Evolutionary conservation across 108 stramenopile species (phyloP), one percentile per base, ranked within the genome.

Genomic region (Chaetoceros muelleri): DNA sequence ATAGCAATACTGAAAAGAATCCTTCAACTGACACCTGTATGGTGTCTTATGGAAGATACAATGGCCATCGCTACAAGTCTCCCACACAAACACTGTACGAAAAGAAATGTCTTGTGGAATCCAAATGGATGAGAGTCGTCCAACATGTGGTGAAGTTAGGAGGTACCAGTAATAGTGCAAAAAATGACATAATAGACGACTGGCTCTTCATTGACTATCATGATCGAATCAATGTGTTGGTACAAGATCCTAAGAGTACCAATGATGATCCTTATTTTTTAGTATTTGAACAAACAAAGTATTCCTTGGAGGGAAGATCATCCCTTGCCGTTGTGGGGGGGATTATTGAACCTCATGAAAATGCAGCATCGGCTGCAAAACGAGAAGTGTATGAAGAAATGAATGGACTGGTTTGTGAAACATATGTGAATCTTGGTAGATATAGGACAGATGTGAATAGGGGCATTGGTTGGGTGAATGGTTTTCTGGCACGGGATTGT

Each of bases 191-290:
- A 1, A 81, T 86, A 29, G 70, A 82, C 50, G 89, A 91, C 64
- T 91, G 89, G 89, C 54, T 91, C 23, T 91, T 74, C 70, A 81
- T 91, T 44, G 89, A 91, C 52, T 91, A 91, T 66, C 81, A 91
- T 58, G 89, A 91, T 78, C 67, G 85, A 34, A 81, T 91, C 56
- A 87, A 86, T 60, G 85, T 91, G 3, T 66, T 91, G 0, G 89
- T 91, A 10, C 71, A 91, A 57, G 74, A 58, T 19, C 30, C 64
- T 31, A 58, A 53, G 22, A 20, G 25, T 17, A 3, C n/a, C n/a
- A 49, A 30, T 23, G 55, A 62, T 16, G 76, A 81, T 24, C 47
- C 30, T 10, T 57, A 65, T 8, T 91, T 85, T 65, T 34, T 80
- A 2, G 72, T 91, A 8, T 73, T 91, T 52, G 51, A 82, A 63